Evolutionary conservation across 2,329 filamentous ascomycete species (phyloP).

Genomic region (Leptographium lundbergii): DNA sequence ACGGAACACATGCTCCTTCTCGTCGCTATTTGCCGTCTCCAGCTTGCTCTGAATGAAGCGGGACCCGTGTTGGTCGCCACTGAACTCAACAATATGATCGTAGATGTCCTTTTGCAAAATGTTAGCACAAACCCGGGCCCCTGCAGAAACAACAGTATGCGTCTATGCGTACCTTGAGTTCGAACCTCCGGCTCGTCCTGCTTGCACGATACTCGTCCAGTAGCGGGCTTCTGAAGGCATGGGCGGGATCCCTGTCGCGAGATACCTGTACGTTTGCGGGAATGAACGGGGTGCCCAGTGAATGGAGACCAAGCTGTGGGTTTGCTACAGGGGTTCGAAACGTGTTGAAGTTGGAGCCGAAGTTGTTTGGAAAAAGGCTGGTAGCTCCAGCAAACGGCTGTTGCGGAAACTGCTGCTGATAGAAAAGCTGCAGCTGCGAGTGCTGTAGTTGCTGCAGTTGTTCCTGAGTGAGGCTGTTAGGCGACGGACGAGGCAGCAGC

Average conservation of each 20-base stretch:
- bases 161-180: slow-evolving; percentile 50
- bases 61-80: slow-evolving; percentile 89
- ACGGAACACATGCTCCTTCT: slow-evolving; percentile 80
- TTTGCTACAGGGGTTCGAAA: slow-evolving; percentile 26
- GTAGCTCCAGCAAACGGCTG: not conserved
- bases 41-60: slow-evolving; percentile 92
- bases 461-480: slow-evolving; percentile 1
- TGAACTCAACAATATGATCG: slow-evolving; percentile 81
- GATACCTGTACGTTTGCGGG: slow-evolving; percentile 23
- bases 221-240: slow-evolving; percentile 48
- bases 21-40: slow-evolving; percentile 85
- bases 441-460: not conserved
- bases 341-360: slow-evolving; percentile 16
- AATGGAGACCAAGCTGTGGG: slow-evolving; percentile 13
- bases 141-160: not conserved
- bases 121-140: not conserved
- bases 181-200: slow-evolving; percentile 61
- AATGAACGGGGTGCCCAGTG: slow-evolving; percentile 16
- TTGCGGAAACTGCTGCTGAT: slow-evolving; percentile 1
- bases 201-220: slow-evolving; percentile 65
- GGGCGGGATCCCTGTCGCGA: slow-evolving; percentile 5
- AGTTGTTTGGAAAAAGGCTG: not conserved
- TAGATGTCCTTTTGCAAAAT: slow-evolving; percentile 54
- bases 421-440: not conserved
- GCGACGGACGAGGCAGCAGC: slow-evolving; percentile 1